phyloP scores from a whole-genome alignment of 2,329 filamentous ascomycete species.

The Xylaria sp. region DNA sequence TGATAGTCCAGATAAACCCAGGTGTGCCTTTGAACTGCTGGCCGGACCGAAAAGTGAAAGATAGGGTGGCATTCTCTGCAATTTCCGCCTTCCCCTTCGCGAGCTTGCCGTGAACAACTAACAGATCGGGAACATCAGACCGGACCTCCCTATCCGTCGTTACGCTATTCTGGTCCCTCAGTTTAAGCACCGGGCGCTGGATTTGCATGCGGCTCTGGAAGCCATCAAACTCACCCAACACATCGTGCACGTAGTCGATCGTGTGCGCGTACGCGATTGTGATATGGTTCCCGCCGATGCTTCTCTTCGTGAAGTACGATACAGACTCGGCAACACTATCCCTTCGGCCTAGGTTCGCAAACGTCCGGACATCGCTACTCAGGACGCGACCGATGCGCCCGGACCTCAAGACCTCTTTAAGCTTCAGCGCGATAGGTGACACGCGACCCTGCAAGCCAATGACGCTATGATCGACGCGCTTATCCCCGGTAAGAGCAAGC shows the following conservation, averaged over 20 bases:
- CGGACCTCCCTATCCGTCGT: conserved; percentile 47
- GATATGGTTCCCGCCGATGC: conserved; percentile 50
- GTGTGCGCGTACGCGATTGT: conserved; percentile 45
- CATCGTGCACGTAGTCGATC: conserved; percentile 58
- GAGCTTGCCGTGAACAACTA: conserved; percentile 55
- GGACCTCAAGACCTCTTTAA: conserved; percentile 57
- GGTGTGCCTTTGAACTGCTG: conserved; percentile 61
- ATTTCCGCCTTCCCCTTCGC: conserved; percentile 40
- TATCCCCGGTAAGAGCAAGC: conserved; percentile 53
- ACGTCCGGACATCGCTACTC: conserved; percentile 59
- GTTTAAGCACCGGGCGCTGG: conserved; percentile 55
- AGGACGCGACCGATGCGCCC: conserved; percentile 64
- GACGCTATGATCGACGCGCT: conserved; percentile 54
- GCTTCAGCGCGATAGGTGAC: conserved; percentile 56
- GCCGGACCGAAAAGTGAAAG: conserved; percentile 60
- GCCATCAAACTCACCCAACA: conserved; percentile 58
- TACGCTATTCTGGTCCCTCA: conserved; percentile 50
- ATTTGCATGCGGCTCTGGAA: conserved; percentile 57
- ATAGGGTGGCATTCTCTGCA: conserved; percentile 54
- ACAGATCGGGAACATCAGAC: conserved; percentile 59
- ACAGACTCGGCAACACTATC: conserved; percentile 51
- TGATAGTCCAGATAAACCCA: conserved; percentile 61
- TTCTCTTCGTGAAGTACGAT: conserved; percentile 61
- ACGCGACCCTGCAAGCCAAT: conserved; percentile 64
- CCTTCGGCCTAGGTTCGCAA: conserved; percentile 52